Percentiles rank a stretch among this genome's conserved stretches.
These are phyloP conservation scores for Inga oerstediana DNA, from an alignment of 306 rosid species.

Conservation along the genomic window DNA sequence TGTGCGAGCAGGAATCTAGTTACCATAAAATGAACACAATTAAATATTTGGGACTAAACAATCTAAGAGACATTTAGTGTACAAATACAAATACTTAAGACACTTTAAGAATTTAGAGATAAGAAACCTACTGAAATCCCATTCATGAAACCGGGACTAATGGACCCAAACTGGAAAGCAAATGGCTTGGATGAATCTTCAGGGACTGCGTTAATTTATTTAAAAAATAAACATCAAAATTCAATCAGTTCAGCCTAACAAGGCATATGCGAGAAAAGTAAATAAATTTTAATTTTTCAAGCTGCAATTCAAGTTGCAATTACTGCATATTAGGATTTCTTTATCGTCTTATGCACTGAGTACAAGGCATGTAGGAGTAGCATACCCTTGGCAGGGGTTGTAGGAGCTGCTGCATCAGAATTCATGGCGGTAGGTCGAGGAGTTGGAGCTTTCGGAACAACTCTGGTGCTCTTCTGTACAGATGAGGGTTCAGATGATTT, in stretches of 20 bases:
- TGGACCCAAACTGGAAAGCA: constrained; percentile 87
- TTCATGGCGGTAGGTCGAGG: constrained; percentile 60
- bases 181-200: constrained; percentile 72
- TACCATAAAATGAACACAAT: constrained; percentile 34
- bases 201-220: constrained; percentile 36
- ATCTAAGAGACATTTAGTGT: background rate
- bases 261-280: background rate
- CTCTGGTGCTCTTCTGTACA: constrained; percentile 57
- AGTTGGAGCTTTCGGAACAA: constrained; percentile 75
- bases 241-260: constrained; percentile 32
- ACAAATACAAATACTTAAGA: background rate
- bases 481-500: constrained; percentile 58
- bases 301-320: constrained; percentile 21
- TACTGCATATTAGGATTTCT: constrained; percentile 7
- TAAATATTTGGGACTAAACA: constrained; percentile 14
- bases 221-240: background rate
- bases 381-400: constrained; percentile 70
- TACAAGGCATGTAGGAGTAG: constrained; percentile 9
- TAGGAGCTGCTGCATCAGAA: constrained; percentile 44
- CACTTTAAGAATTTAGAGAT: constrained; percentile 13
- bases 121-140: constrained; percentile 65
- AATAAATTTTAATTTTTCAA: background rate
- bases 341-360: background rate
- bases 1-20: constrained; percentile 93
- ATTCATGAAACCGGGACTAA: constrained; percentile 72